phyloP scores from a whole-genome alignment of 140 eudicot species.

The Flaveria floridana region DNA sequence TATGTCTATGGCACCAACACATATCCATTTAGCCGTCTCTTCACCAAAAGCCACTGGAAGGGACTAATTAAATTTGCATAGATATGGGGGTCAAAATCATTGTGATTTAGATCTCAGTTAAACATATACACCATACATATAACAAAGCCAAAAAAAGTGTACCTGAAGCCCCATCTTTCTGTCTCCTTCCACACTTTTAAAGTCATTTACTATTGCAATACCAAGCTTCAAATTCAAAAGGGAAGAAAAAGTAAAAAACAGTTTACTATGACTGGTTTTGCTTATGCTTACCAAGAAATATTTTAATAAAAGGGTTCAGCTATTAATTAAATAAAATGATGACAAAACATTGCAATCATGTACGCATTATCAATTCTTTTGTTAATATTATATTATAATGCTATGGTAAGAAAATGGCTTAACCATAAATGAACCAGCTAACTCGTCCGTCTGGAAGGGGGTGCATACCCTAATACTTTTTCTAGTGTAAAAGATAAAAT shows the following conservation, averaged over 20 bases:
- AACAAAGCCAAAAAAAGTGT: conserved; percentile 12
- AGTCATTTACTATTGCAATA: conserved; percentile 91
- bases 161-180: conserved; percentile 94
- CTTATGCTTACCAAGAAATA: not conserved
- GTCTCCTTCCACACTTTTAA: conserved; percentile 96
- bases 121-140: not conserved
- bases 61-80: conserved; percentile 54
- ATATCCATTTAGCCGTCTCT: conserved; percentile 96
- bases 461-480: no score
- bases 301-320: not conserved
- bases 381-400: no score
- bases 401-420: no score
- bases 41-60: conserved; percentile 96
- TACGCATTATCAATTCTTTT: not conserved
- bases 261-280: not conserved
- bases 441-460: no score
- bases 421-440: no score
- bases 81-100: conserved; percentile 24
- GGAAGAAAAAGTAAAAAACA: not conserved
- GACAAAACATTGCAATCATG: conserved; percentile 2
- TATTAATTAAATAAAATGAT: not conserved
- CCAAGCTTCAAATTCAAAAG: conserved; percentile 59
- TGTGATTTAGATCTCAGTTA: not conserved
- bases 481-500: no score
- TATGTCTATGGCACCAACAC: conserved; percentile 94